A percentile compares a stretch with the other conserved stretches of the same genome.
Conservation (phyloP, 768 basidiomycete genomes). For the Vararia minispora region DNA sequence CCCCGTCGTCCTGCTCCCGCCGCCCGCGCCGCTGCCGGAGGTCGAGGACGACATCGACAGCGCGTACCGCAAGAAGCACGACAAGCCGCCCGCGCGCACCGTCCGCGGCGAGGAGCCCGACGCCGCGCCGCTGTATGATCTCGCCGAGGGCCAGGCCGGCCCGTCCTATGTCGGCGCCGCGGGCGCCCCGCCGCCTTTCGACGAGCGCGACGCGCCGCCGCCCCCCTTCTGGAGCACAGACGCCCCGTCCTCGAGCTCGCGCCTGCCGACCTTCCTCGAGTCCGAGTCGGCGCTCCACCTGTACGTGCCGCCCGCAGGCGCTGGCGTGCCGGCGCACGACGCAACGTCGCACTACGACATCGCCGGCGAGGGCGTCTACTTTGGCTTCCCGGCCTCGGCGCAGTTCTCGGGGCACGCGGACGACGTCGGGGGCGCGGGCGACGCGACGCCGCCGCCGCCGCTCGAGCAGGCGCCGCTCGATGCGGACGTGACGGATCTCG, state of each 20-base stretch:
- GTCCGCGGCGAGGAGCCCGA: conserved; percentile 60
- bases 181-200: conserved; percentile 74
- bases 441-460: conserved; percentile 63
- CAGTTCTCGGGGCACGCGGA: conserved; percentile 80
- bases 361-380: conserved; percentile 64
- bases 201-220: conserved; percentile 73
- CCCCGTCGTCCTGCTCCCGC: conserved; percentile 62
- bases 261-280: conserved; percentile 67
- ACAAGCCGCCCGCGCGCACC: conserved; percentile 64
- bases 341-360: conserved; percentile 28
- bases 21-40: conserved; percentile 70
- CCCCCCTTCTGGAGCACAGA: conserved; percentile 43
- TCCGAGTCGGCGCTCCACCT: conserved; percentile 70
- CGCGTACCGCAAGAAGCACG: conserved; percentile 84
- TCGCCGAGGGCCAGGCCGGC: conserved; percentile 64
- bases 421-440: conserved; percentile 41
- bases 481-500: conserved; percentile 56
- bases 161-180: conserved; percentile 57
- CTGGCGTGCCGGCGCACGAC: conserved; percentile 21
- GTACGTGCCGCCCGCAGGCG: conserved; percentile 44
- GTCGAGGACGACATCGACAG: conserved; percentile 60
- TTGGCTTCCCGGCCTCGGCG: conserved; percentile 59
- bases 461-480: conserved; percentile 67
- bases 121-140: conserved; percentile 52
- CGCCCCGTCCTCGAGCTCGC: conserved; percentile 28